A percentile compares a stretch with the other conserved stretches of the same genome.
These are phyloP conservation scores for Candida piceae DNA, from an alignment of 805 yeast genomes.

Conservation along the genomic window DNA sequence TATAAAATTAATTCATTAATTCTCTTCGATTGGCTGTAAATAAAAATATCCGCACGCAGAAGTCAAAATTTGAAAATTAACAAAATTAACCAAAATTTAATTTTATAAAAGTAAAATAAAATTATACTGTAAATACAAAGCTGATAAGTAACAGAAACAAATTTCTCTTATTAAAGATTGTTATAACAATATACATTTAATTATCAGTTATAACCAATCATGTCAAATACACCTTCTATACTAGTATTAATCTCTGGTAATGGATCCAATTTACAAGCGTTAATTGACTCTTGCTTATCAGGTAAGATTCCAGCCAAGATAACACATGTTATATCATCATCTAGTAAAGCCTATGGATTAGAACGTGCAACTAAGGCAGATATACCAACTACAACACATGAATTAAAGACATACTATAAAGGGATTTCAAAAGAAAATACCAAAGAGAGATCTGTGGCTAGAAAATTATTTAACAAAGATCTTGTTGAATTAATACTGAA, in stretches of 20 bases:
- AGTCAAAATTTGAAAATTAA: not conserved
- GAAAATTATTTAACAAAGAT: constrained; percentile 73
- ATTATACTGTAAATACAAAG: not conserved
- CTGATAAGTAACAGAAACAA: no score
- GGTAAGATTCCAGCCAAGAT: constrained; percentile 44
- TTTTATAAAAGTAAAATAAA: no score
- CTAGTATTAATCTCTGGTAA: constrained; percentile 89
- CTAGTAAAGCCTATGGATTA: constrained; percentile 81
- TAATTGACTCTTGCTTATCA: constrained; percentile 63
- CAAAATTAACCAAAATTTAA: no score
- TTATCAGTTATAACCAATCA: no score
- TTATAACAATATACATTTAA: no score
- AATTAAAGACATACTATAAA: constrained; percentile 66
- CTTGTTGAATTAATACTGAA: constrained; percentile 61
- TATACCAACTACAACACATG: constrained; percentile 71
- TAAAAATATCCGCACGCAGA: not conserved
- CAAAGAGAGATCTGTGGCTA: constrained; percentile 50
- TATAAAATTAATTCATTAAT: not conserved
- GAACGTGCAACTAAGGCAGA: constrained; percentile 64
- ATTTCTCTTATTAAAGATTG: no score
- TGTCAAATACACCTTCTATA: constrained; percentile 34
- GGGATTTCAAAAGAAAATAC: constrained; percentile 68
- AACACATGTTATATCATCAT: constrained; percentile 78
- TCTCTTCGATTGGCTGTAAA: not conserved
- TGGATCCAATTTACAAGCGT: constrained; percentile 93